These are phyloP conservation scores for Penicillium goetzii DNA, from an alignment of 495 filamentous ascomycete genomes.

Conservation along the genomic window DNA sequence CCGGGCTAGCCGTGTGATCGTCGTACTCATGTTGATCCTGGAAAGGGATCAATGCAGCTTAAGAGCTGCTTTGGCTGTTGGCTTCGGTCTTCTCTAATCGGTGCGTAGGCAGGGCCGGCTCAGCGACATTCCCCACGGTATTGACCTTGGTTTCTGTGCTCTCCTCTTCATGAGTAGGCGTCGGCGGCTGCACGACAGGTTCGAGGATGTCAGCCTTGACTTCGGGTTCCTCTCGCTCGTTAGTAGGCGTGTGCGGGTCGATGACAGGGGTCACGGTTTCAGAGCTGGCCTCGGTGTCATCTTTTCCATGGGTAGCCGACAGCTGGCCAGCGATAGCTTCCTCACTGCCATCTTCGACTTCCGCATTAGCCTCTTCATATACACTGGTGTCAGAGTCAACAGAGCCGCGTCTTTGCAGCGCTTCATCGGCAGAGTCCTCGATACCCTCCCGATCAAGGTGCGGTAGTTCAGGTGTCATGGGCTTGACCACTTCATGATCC, in stretches of 20 bases:
- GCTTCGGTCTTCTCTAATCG: background rate
- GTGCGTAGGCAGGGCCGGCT: background rate
- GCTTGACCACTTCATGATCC: conserved; percentile 14
- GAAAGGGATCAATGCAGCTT: conserved; percentile 4
- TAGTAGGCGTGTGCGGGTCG: background rate
- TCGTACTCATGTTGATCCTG: conserved; percentile 15
- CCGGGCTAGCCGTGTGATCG: conserved; percentile 23
- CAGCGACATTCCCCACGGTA: background rate
- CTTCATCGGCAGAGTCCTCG: conserved; percentile 14
- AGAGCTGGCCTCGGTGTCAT: conserved; percentile 7
- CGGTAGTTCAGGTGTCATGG: conserved; percentile 20
- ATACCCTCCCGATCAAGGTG: conserved; percentile 6
- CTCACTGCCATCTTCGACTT: conserved; percentile 10
- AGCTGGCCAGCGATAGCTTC: conserved; percentile 2
- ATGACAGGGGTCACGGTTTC: conserved; percentile 1
- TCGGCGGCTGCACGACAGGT: conserved; percentile 3
- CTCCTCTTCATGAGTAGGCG: background rate
- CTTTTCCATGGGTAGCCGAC: conserved; percentile 1
- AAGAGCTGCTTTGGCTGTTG: conserved; percentile 9
- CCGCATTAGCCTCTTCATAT: conserved; percentile 32
- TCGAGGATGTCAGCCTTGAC: background rate
- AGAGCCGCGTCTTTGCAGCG: conserved; percentile 21
- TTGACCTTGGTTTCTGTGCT: background rate
- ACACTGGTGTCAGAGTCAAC: conserved; percentile 30
- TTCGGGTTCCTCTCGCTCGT: conserved; percentile 10